A percentile compares a stretch with the other conserved stretches of the same genome.
These are phyloP conservation scores for Euphrasia confusa DNA, from an alignment of 257 asterid species.

Conservation along the genomic window DNA sequence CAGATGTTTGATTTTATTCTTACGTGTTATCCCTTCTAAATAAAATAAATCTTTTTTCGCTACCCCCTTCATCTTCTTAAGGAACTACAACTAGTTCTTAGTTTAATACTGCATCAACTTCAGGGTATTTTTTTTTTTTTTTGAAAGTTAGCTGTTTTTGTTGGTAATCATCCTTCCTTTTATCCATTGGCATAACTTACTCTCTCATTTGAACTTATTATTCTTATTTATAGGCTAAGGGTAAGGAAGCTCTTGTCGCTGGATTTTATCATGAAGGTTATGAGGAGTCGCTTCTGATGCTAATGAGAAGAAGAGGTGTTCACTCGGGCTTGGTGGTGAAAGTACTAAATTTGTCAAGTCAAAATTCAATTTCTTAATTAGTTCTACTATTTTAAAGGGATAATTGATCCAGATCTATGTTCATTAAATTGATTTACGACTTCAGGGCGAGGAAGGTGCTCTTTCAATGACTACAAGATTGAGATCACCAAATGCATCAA, in stretches of 20 bases:
- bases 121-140: no score
- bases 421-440: slow-evolving; percentile 20
- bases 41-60: no score
- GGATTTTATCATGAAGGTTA: slow-evolving; percentile 95
- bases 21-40: no score
- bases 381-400: neutral
- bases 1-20: neutral
- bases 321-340: slow-evolving; percentile 95
- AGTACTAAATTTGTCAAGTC: slow-evolving; percentile 35
- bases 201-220: no score
- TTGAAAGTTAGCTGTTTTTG: no score
- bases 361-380: neutral
- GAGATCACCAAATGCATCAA: slow-evolving; percentile 68
- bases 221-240: slow-evolving; percentile 53
- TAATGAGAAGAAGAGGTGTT: slow-evolving; percentile 95
- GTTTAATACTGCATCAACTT: no score
- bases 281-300: slow-evolving; percentile 92
- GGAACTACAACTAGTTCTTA: no score
- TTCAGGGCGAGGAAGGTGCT: slow-evolving; percentile 98
- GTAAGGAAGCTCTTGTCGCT: slow-evolving; percentile 88
- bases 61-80: no score
- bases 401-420: slow-evolving; percentile 9
- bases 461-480: slow-evolving; percentile 92
- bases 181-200: no score
- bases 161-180: no score